Percentiles rank a stretch among this genome's conserved stretches.
These are phyloP conservation scores for Mrakia gelida DNA, from an alignment of 768 basidiomycete species.

Conservation along the genomic window DNA sequence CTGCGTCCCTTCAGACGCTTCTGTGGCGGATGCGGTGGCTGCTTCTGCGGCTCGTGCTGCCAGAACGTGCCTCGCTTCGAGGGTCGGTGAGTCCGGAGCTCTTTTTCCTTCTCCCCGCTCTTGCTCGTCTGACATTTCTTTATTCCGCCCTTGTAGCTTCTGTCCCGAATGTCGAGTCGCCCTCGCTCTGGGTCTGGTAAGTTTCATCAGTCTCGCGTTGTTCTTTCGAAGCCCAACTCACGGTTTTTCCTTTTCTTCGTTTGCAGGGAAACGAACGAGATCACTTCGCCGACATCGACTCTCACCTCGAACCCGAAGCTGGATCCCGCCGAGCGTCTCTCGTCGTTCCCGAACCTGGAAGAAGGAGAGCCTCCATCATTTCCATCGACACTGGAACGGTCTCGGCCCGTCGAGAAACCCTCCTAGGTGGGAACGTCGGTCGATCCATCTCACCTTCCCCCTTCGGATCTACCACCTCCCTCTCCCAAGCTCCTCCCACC, in stretches of 20 bases:
- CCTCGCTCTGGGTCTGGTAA: constrained; percentile 15
- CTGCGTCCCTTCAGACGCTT: background rate
- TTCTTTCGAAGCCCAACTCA: background rate
- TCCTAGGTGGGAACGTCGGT: constrained; percentile 1
- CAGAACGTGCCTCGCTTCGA: constrained; percentile 22
- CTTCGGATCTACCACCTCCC: constrained; percentile 5
- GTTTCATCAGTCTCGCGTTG: background rate
- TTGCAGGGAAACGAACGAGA: constrained; percentile 7
- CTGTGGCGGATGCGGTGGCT: constrained; percentile 13
- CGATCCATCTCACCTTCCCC: background rate
- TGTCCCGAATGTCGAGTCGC: constrained; percentile 21
- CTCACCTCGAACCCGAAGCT: background rate
- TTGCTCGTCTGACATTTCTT: no score
- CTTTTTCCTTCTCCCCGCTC: no score
- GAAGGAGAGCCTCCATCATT: background rate
- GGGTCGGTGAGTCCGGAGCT: background rate
- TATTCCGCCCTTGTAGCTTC: no score
- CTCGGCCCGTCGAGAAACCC: background rate
- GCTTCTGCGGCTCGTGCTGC: constrained; percentile 27
- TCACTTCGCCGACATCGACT: background rate
- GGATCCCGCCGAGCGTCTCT: constrained; percentile 1
- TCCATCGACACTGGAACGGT: background rate
- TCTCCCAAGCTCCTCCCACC: background rate
- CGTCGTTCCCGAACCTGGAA: constrained; percentile 11
- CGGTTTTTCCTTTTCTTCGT: background rate